Evolutionary conservation across 306 rosid species (phyloP), one percentile per base, ranked within the genome.

Genomic region (Notholithocarpus densiflorus): DNA sequence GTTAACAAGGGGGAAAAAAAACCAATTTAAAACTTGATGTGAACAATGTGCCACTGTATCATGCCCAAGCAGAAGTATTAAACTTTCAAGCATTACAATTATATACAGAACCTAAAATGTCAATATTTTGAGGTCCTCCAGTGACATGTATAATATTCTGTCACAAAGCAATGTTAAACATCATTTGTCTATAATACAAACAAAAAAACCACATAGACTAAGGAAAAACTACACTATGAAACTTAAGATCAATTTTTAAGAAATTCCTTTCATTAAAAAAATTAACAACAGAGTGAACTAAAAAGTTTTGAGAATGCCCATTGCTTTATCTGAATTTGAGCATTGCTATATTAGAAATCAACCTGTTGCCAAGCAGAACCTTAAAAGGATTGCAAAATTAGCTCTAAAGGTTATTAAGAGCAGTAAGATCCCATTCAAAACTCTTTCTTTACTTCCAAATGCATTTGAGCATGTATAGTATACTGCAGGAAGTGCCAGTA

Each of bases 401-500:
- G 53, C 17, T 19, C 6, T 4, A 3, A 32, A 68, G 53, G 72
- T 10, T 31, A 68, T 34, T 68, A 34, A 34, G 13, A 34, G 52
- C 18, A n/a, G 17, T 68, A 18, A 34, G 23, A 27, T 66, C 72
- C 26, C 26, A 18, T 66, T 66, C 48, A 66, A 51, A 21, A 55
- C 68, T 20, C 37, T 21, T 71, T 48, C 65, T 74, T 74, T 75
- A 43, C 54, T 77, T 32, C 55, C 17, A 26, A 60, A 71, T 80
- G 80, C 55, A 72, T 48, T 40, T 29, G 56, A 48, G 29, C 66
- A 60, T 72, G 29, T 54, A 68, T 52, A 48, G 51, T 65, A 80
- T 73, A 56, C 59, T 60, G 24, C 8, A 26, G 37, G 51, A 60
- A 27, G 18, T 19, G 72, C 24, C 72, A 17, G 51, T 34, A 18